These are phyloP conservation scores for Teratosphaeria pseudoeucalypti DNA, from an alignment of 2,329 filamentous ascomycete species.

Conservation along the genomic window DNA sequence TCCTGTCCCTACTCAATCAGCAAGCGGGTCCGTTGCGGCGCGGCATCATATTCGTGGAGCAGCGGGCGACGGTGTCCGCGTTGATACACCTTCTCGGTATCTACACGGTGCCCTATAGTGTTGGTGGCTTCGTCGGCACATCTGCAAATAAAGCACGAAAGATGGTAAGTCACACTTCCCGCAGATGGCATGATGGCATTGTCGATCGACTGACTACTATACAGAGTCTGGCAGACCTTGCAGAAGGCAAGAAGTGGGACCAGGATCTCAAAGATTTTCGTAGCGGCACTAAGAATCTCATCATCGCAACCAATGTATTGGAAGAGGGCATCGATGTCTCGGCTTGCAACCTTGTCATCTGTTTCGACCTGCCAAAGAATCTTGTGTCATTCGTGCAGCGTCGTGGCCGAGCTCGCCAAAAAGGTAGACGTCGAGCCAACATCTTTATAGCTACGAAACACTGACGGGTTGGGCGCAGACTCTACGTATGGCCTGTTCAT, in stretches of 20 bases:
- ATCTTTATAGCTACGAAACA: neutral
- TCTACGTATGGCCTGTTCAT: conserved; percentile 45
- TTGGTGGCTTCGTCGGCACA: conserved; percentile 45
- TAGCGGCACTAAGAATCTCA: conserved; percentile 43
- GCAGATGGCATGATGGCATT: neutral
- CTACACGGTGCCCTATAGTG: conserved; percentile 23
- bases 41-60: conserved; percentile 38
- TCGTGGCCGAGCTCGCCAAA: conserved; percentile 51
- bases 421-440: conserved; percentile 17
- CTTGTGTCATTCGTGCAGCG: conserved; percentile 57
- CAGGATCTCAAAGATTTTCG: conserved; percentile 45
- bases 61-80: conserved; percentile 34
- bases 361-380: conserved; percentile 51
- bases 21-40: conserved; percentile 21
- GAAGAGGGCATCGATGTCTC: conserved; percentile 54
- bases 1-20: conserved; percentile 12
- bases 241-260: conserved; percentile 38
- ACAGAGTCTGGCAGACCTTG: conserved; percentile 37
- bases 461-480: neutral
- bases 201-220: neutral
- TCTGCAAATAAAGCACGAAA: conserved; percentile 17
- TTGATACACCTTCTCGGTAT: conserved; percentile 21
- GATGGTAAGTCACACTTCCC: neutral
- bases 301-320: conserved; percentile 47
- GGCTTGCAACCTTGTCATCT: conserved; percentile 55